Evolutionary conservation across 1,284 basidiomycete genomes (phyloP).

Genomic region (Apiotrichum gracile): DNA sequence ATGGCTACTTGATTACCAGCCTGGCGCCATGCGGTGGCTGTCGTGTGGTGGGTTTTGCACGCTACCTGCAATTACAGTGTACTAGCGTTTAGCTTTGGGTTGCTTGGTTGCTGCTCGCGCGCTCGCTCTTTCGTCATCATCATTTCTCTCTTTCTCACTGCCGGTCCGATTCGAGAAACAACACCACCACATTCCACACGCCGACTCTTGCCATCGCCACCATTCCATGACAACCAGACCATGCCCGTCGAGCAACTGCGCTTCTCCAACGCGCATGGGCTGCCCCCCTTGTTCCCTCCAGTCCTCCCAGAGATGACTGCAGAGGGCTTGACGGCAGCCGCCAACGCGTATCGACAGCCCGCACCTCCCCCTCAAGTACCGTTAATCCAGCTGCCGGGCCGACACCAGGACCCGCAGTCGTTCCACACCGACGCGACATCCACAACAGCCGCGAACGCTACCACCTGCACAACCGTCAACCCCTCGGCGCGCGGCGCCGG

Average conservation of each 20-base stretch:
- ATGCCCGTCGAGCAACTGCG: constrained; percentile 14
- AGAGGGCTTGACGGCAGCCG: constrained; percentile 29
- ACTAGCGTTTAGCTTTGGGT: not conserved
- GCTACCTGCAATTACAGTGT: not conserved
- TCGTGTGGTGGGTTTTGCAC: too few species aligned
- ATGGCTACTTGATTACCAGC: too few species aligned
- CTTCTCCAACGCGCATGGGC: constrained; percentile 9
- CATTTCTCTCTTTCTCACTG: not conserved
- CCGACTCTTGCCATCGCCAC: not conserved
- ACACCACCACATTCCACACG: too few species aligned
- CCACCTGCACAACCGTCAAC: constrained; percentile 3
- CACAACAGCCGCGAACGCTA: not conserved
- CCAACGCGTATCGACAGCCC: constrained; percentile 35
- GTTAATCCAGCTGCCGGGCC: constrained; percentile 27
- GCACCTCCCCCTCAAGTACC: constrained; percentile 42
- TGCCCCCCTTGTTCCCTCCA: constrained; percentile 11
- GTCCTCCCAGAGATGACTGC: constrained; percentile 12
- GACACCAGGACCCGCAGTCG: constrained; percentile 33
- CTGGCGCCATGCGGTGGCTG: too few species aligned
- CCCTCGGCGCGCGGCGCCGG: not conserved
- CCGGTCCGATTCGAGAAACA: too few species aligned
- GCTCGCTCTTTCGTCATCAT: not conserved
- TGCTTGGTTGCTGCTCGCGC: not conserved
- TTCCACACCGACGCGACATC: constrained; percentile 9
- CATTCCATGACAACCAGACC: not conserved